Conservation (phyloP, 2,329 filamentous ascomycete genomes). For the Alternaria viburni region DNA sequence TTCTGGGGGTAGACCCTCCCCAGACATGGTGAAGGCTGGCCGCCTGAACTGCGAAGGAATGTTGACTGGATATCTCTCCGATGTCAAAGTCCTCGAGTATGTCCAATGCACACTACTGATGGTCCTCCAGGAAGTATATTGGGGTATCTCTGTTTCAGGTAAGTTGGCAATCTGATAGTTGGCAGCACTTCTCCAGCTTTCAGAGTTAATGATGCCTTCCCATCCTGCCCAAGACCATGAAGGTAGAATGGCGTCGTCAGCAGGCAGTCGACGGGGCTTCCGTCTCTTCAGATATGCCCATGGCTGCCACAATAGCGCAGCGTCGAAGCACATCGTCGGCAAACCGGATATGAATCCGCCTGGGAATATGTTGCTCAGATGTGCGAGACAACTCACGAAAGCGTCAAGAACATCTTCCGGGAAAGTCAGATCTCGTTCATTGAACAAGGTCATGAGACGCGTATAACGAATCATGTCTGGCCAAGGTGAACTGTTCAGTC, state of each 20-base stretch:
- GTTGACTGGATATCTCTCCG: neutral
- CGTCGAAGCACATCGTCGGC: slow-evolving; percentile 27
- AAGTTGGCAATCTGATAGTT: slow-evolving; percentile 13
- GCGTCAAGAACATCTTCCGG: slow-evolving; percentile 27
- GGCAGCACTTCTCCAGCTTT: slow-evolving; percentile 22
- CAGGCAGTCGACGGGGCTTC: neutral
- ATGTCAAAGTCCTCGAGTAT: neutral
- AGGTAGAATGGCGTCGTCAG: slow-evolving; percentile 1
- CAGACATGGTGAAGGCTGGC: slow-evolving; percentile 1
- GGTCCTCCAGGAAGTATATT: neutral
- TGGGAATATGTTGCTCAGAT: slow-evolving; percentile 12
- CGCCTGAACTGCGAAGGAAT: neutral
- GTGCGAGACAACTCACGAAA: slow-evolving; percentile 19
- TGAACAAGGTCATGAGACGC: neutral
- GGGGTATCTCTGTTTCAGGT: neutral
- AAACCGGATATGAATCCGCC: slow-evolving; percentile 26
- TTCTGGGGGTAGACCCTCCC: slow-evolving; percentile 17
- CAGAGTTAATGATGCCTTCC: slow-evolving; percentile 15
- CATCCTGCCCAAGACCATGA: slow-evolving; percentile 23
- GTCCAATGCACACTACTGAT: neutral
- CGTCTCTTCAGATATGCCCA: slow-evolving; percentile 11
- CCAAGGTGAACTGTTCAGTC: neutral
- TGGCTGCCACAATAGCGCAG: slow-evolving; percentile 26
- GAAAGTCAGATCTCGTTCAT: slow-evolving; percentile 17
- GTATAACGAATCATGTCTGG: neutral